Conservation (phyloP, 2,329 filamentous ascomycete genomes). For the Aspergillus ochraceoroseus region DNA sequence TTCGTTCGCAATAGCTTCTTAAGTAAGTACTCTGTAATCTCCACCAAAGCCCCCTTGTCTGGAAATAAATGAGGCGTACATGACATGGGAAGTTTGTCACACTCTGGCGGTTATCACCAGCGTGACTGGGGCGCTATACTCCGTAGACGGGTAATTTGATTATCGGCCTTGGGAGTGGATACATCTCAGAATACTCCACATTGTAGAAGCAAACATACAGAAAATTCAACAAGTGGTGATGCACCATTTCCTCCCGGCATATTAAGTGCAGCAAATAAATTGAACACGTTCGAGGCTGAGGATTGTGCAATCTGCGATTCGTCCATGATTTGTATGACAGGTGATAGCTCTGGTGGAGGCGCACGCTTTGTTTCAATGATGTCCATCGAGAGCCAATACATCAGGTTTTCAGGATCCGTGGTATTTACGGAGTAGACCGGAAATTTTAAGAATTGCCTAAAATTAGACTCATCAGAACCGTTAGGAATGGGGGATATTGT, state of each 20-base stretch:
- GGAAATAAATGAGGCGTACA: slow-evolving; percentile 22
- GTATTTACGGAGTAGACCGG: no score
- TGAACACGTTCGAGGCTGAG: slow-evolving; percentile 8
- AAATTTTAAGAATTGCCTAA: no score
- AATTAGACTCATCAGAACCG: no score
- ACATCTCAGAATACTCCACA: slow-evolving; percentile 2
- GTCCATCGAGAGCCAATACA: no score
- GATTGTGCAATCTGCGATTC: background rate
- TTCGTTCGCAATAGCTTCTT: slow-evolving; percentile 10
- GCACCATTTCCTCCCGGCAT: background rate
- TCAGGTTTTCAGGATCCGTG: no score
- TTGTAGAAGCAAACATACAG: slow-evolving; percentile 5
- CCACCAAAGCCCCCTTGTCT: slow-evolving; percentile 8
- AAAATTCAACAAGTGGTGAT: background rate
- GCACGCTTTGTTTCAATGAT: no score
- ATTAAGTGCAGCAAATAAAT: background rate
- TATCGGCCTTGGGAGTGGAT: slow-evolving; percentile 3
- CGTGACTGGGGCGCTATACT: no score
- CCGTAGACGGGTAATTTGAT: no score
- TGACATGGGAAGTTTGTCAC: slow-evolving; percentile 4
- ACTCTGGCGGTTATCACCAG: no score
- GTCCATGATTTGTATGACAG: slow-evolving; percentile 17
- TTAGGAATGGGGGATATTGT: no score
- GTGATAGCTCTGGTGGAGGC: slow-evolving; percentile 15
- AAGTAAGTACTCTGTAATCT: background rate